Conservation (phyloP, 192 early-diverging fungal species). For the Coemansia sp. region DNA sequence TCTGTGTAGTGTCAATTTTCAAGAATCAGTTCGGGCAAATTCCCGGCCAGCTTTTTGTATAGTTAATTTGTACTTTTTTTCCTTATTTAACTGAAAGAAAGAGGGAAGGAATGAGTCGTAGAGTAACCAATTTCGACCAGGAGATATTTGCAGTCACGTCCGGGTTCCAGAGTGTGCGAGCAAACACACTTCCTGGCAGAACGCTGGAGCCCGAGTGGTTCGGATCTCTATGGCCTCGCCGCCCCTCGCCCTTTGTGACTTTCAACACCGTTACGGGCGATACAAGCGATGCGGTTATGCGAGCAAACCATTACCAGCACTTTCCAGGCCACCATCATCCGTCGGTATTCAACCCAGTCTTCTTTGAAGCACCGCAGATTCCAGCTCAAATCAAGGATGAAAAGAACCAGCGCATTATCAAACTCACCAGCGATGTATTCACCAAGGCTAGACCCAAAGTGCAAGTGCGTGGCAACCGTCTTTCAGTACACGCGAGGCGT, state of each 20-base stretch:
- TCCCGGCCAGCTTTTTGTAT: neutral
- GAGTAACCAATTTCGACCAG: slow-evolving; percentile 45
- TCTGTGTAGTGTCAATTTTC: too few species aligned
- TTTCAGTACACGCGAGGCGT: slow-evolving; percentile 22
- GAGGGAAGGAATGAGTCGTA: slow-evolving; percentile 11
- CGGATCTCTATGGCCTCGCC: slow-evolving; percentile 24
- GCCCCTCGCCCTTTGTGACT: slow-evolving; percentile 4
- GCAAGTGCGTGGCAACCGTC: slow-evolving; percentile 20
- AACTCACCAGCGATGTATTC: slow-evolving; percentile 26
- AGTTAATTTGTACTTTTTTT: neutral
- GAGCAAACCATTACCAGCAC: neutral
- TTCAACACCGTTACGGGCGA: slow-evolving; percentile 9
- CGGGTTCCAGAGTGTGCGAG: slow-evolving; percentile 37
- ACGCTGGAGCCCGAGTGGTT: slow-evolving; percentile 16
- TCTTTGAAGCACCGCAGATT: slow-evolving; percentile 16
- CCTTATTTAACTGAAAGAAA: neutral
- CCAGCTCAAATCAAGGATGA: slow-evolving; percentile 17
- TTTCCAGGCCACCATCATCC: neutral
- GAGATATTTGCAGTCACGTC: slow-evolving; percentile 32
- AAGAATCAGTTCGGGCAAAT: too few species aligned
- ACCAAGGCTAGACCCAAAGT: slow-evolving; percentile 21
- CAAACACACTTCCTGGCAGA: slow-evolving; percentile 32
- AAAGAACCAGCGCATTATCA: slow-evolving; percentile 20
- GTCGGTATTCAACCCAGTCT: slow-evolving; percentile 17
- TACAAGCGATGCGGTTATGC: neutral